Base-by-base conservation (phyloP, 2,329 filamentous ascomycete species). In the Verticillium longisporum region DNA sequence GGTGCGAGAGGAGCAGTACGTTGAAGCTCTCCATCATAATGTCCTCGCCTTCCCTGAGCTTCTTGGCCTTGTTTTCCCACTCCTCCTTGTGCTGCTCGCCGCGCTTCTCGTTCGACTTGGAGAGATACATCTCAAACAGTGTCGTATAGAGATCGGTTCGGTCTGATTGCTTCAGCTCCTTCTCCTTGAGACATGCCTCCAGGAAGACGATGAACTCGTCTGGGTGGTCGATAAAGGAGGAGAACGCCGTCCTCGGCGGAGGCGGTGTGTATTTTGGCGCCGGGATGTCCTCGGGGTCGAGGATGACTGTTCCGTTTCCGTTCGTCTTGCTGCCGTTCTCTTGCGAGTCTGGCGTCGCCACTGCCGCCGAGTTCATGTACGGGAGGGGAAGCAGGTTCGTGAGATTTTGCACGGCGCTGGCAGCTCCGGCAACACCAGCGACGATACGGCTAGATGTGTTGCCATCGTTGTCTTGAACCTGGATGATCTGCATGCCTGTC, bases 91-190 rank as follows among this genome's bases (percentile, higher is more conserved):
- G 75, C 71, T 73, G 74, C 56, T 80, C 79, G 10, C 88, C 88
- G 68, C 88, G 90, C 69, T 88, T 88, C 61, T 88, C 85, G 62
- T 87, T 89, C 26, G 94, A 90, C 68, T 92, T 95, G 73, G 96
- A 90, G 9, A 99, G 80, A 71, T 98, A 99, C 90, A 99, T 98
- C 74, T 99, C 96, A 70, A 99, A 98, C 14, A 99, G 75, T 0
- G 96, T 97, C 0, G 94, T 98, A 70, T 95, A 95, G 15, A 99
- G 81, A 72, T 99, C 96, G 1, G 88, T 84, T 65, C 87, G 90
- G 71, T 97, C 90, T 9, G 86, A 83, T 38, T 90, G 81, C 21
- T 86, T 86, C n/a, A 96, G 75, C 26, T 84, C 82, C 21, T 87
- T 80, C 61, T 92, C 88, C 57, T 87, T 79, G 5, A 96, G 83